phyloP scores from a whole-genome alignment of 805 yeast species.

The Kuraishia cidri region DNA sequence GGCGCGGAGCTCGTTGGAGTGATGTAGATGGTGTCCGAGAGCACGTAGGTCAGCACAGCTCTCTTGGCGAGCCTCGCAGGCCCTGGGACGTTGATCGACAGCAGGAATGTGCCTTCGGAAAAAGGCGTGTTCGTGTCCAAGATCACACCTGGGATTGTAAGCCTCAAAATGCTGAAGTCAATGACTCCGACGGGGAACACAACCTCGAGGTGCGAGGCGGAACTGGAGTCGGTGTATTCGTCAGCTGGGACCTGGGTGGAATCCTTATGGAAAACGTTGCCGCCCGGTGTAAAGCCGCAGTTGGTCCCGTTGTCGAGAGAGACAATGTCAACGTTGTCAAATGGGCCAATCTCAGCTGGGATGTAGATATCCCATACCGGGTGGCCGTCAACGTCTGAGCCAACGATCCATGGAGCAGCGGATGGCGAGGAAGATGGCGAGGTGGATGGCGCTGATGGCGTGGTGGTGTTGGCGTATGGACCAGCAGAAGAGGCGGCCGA shows the following conservation, averaged over 20 bases:
- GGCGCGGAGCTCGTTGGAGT: no score
- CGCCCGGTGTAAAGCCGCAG: slow-evolving; percentile 1
- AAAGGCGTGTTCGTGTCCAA: slow-evolving; percentile 5
- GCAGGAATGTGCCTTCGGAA: slow-evolving; percentile 11
- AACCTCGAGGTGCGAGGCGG: slow-evolving; percentile 8
- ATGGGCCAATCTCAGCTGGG: slow-evolving; percentile 6
- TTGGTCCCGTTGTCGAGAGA: slow-evolving; percentile 1
- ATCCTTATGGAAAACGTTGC: no score
- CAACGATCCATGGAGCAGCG: slow-evolving; percentile 9
- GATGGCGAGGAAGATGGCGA: no score
- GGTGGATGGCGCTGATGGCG: slow-evolving; percentile 7
- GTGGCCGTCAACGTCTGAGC: slow-evolving; percentile 7
- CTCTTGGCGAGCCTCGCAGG: slow-evolving; percentile 12
- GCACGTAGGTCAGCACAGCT: slow-evolving; percentile 13
- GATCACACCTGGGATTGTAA: slow-evolving; percentile 9
- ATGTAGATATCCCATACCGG: slow-evolving; percentile 11
- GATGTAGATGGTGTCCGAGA: slow-evolving; percentile 11
- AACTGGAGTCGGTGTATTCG: slow-evolving; percentile 9
- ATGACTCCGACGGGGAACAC: slow-evolving; percentile 5
- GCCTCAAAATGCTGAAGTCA: slow-evolving; percentile 5
- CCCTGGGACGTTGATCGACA: slow-evolving; percentile 10
- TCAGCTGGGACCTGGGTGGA: slow-evolving; percentile 2
- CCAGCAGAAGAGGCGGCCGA: slow-evolving; percentile 10
- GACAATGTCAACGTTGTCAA: slow-evolving; percentile 1
- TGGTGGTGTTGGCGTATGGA: slow-evolving; percentile 11